phyloP scores from a whole-genome alignment of 371 early-diverging fungal species.

The Mortierella sp. region DNA sequence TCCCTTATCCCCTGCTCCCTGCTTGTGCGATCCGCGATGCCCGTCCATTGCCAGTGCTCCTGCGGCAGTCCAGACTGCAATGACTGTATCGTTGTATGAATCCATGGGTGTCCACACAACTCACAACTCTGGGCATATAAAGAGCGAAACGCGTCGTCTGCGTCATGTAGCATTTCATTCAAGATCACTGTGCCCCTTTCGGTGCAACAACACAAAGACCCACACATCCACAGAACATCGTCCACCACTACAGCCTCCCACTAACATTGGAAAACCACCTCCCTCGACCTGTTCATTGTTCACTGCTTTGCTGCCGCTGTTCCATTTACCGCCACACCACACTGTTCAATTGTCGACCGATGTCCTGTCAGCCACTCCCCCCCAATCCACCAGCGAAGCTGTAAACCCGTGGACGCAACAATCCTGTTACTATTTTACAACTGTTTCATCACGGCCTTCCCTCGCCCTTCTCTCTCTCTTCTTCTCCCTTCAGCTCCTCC shows the following conservation, averaged over 20 bases:
- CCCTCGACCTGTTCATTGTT: constrained; percentile 12
- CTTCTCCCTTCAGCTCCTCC: neutral
- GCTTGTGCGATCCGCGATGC: neutral
- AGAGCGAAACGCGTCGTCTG: constrained; percentile 2
- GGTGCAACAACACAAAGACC: neutral
- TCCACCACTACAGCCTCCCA: neutral
- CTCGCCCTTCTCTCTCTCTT: constrained; percentile 4
- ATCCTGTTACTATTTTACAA: constrained; percentile 28
- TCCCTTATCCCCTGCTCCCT: constrained; percentile 1
- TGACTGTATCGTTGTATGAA: neutral
- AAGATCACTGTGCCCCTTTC: neutral
- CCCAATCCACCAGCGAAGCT: neutral
- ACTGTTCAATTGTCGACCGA: neutral
- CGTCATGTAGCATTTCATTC: constrained; percentile 15
- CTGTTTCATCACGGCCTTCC: constrained; percentile 26
- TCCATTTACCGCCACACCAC: constrained; percentile 18
- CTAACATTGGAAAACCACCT: constrained; percentile 9
- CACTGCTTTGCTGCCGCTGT: neutral
- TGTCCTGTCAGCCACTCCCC: neutral
- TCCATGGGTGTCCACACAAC: constrained; percentile 5
- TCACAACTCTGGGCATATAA: neutral
- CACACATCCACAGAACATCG: no score
- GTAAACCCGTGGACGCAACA: neutral
- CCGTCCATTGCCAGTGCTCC: neutral
- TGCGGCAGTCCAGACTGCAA: constrained; percentile 9